Percentiles rank a stretch among this genome's conserved stretches.
phyloP scores from a whole-genome alignment of 495 filamentous ascomycete species.

The Penicillium mononematosum region DNA sequence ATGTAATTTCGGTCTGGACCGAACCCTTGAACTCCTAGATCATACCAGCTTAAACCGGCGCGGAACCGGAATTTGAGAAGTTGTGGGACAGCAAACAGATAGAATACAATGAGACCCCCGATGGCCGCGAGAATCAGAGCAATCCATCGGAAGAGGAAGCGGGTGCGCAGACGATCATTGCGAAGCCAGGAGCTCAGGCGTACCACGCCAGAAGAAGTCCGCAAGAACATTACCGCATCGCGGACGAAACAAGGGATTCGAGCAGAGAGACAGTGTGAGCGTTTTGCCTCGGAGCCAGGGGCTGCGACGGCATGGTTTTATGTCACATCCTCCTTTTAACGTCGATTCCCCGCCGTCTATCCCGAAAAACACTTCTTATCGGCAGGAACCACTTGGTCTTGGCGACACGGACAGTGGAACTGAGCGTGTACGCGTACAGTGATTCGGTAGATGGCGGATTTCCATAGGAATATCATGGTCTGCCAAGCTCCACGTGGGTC shows the following conservation, averaged over 20 bases:
- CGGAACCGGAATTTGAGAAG: constrained; percentile 34
- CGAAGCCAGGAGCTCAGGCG: constrained; percentile 26
- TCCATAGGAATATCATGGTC: constrained; percentile 1
- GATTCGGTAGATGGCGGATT: constrained; percentile 10
- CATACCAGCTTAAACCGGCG: constrained; percentile 35
- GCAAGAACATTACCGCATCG: constrained; percentile 36
- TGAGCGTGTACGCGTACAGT: constrained; percentile 4
- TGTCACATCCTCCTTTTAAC: neutral
- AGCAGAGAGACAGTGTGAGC: neutral
- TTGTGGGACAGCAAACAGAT: constrained; percentile 32
- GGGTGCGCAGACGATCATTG: constrained; percentile 5
- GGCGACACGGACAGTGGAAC: constrained; percentile 6
- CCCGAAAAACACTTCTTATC: constrained; percentile 5
- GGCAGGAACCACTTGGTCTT: constrained; percentile 1
- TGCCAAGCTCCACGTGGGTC: constrained; percentile 18
- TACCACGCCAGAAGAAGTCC: constrained; percentile 20
- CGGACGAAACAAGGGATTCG: constrained; percentile 8
- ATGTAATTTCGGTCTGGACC: constrained; percentile 33
- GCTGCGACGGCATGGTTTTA: neutral
- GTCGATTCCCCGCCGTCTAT: constrained; percentile 1
- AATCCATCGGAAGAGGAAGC: constrained; percentile 15
- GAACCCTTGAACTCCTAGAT: constrained; percentile 38
- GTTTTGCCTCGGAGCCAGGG: neutral
- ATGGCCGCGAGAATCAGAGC: constrained; percentile 11
- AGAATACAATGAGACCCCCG: constrained; percentile 21